A percentile compares a stretch with the other conserved stretches of the same genome.
These are phyloP conservation scores for Talaromyces sp. DNA, from an alignment of 2,329 filamentous ascomycete genomes.

Conservation along the genomic window DNA sequence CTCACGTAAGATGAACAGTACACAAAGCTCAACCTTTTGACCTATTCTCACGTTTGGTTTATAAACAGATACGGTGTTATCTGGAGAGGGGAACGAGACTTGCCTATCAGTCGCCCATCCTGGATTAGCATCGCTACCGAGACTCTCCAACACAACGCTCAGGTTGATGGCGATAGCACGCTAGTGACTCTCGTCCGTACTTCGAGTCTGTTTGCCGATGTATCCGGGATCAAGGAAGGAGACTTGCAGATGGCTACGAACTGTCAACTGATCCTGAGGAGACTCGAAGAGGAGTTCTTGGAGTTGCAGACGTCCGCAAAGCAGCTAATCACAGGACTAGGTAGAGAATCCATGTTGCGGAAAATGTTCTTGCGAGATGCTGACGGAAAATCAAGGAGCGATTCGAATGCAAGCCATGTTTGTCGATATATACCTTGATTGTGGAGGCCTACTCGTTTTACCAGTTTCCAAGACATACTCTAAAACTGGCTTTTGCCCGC, in stretches of 20 bases:
- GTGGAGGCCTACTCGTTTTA: slow-evolving; percentile 13
- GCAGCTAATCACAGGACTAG: not conserved
- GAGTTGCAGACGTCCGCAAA: slow-evolving; percentile 10
- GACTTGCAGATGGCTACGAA: not conserved
- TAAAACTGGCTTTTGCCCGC: not conserved
- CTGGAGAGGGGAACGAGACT: not conserved
- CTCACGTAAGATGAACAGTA: slow-evolving; percentile 12
- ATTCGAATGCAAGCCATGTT: slow-evolving; percentile 18
- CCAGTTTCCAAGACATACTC: slow-evolving; percentile 12
- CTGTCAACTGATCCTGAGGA: slow-evolving; percentile 5
- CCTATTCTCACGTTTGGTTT: not conserved
- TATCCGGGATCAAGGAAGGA: not conserved
- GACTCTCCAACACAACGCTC: slow-evolving; percentile 11
- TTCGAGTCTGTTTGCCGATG: slow-evolving; percentile 14
- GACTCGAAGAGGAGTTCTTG: slow-evolving; percentile 13
- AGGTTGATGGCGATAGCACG: slow-evolving; percentile 15
- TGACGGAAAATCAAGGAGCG: slow-evolving; percentile 4
- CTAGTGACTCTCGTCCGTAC: slow-evolving; percentile 13
- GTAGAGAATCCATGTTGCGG: not conserved
- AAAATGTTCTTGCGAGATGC: not conserved
- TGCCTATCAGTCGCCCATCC: not conserved
- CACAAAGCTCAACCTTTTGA: not conserved
- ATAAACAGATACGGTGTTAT: not conserved
- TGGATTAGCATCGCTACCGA: not conserved
- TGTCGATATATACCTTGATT: slow-evolving; percentile 18